Conservation (phyloP, 1,284 basidiomycete species). For the Rhodotorula sp. region DNA sequence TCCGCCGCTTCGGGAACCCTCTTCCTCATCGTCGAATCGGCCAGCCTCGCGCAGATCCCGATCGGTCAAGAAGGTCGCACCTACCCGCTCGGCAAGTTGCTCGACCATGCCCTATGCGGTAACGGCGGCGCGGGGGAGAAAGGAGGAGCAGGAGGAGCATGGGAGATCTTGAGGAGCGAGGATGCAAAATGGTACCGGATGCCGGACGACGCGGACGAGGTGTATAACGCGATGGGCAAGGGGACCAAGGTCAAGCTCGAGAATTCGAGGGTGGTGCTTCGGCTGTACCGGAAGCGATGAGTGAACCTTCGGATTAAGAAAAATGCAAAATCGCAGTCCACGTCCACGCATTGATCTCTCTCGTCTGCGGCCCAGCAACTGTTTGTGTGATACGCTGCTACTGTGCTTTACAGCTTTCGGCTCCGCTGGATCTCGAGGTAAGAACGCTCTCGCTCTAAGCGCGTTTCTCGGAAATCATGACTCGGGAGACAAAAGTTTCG, state of each 20-base stretch:
- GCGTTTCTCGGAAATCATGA: neutral
- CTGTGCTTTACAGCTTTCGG: too few species aligned
- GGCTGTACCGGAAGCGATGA: slow-evolving; percentile 27
- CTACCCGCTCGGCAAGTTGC: slow-evolving; percentile 32
- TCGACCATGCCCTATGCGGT: slow-evolving; percentile 34
- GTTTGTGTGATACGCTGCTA: too few species aligned
- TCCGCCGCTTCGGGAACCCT: slow-evolving; percentile 8
- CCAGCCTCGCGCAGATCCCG: slow-evolving; percentile 30
- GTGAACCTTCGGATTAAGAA: neutral
- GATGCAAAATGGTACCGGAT: slow-evolving; percentile 38
- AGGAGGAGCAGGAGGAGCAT: slow-evolving; percentile 6
- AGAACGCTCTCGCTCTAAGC: neutral
- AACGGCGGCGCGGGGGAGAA: neutral
- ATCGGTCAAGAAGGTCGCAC: slow-evolving; percentile 25
- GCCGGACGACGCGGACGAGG: slow-evolving; percentile 23
- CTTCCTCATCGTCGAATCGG: slow-evolving; percentile 38
- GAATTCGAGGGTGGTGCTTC: slow-evolving; percentile 33
- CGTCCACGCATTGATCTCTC: neutral
- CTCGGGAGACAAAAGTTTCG: neutral
- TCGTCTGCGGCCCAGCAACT: too few species aligned
- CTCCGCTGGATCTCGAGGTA: too few species aligned
- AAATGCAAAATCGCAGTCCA: neutral
- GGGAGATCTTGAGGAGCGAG: slow-evolving; percentile 28
- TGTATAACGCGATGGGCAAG: slow-evolving; percentile 19
- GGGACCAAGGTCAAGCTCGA: slow-evolving; percentile 29